Conservation (phyloP, 176 grass and related monocot species). For the Aegilops bicornis region DNA sequence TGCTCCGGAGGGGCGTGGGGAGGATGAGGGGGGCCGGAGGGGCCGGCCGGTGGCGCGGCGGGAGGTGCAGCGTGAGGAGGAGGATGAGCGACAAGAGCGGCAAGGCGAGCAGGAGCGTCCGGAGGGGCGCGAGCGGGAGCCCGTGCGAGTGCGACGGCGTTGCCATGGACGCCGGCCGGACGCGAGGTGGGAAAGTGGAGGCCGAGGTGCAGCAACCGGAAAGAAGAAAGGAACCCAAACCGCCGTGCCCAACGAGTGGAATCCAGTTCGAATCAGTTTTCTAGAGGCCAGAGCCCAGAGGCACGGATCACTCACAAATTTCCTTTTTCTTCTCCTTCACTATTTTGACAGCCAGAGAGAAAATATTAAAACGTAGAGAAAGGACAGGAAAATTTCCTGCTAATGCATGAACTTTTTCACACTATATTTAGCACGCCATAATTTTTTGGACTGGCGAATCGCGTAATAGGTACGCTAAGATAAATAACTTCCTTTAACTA, state of each 20-base stretch:
- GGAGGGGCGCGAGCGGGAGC: neutral
- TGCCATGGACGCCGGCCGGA: slow-evolving; percentile 38
- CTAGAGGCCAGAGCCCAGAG: neutral
- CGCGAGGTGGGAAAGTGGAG: neutral
- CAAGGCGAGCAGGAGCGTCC: neutral
- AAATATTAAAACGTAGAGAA: too few species aligned
- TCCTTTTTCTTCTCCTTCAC: neutral
- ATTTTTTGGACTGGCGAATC: too few species aligned
- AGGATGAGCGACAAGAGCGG: neutral
- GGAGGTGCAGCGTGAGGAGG: slow-evolving; percentile 22
- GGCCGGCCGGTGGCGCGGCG: neutral
- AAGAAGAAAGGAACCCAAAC: neutral
- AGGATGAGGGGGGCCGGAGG: slow-evolving; percentile 15
- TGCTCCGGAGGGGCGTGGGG: neutral
- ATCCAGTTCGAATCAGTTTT: neutral
- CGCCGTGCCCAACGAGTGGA: neutral
- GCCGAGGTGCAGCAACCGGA: neutral
- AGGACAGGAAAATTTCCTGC: too few species aligned
- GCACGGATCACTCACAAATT: neutral
- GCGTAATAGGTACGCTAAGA: too few species aligned
- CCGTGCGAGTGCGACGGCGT: neutral
- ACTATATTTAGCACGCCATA: neutral
- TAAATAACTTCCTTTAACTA: too few species aligned
- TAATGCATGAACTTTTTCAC: too few species aligned
- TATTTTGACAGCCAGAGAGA: too few species aligned